Conservation (phyloP, 306 rosid genomes). For the Citrullus mucosospermus region DNA sequence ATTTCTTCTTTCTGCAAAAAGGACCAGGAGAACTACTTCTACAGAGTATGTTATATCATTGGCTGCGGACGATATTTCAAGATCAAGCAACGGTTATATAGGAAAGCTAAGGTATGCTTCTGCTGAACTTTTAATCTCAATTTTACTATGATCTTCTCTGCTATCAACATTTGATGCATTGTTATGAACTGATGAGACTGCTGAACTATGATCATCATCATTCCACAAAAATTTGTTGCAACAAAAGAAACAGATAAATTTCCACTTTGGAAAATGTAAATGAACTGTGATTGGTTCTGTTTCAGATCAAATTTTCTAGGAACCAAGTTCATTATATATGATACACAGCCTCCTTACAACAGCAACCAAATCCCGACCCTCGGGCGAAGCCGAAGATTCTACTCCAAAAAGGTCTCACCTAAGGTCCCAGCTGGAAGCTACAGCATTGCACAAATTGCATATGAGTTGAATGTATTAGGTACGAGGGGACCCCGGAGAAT, state of each 20-base stretch:
- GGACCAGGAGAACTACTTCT: constrained; percentile 70
- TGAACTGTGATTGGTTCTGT: neutral
- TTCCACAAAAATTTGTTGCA: neutral
- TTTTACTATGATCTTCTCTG: neutral
- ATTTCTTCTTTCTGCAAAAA: constrained; percentile 85
- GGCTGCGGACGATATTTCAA: constrained; percentile 73
- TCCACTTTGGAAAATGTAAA: neutral
- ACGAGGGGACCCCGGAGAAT: constrained; percentile 80
- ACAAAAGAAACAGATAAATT: neutral
- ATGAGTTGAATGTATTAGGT: constrained; percentile 78
- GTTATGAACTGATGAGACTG: neutral
- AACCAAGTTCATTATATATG: constrained; percentile 81
- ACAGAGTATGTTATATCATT: constrained; percentile 80
- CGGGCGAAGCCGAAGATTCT: constrained; percentile 69
- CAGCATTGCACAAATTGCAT: constrained; percentile 62
- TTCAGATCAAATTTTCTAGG: constrained; percentile 90
- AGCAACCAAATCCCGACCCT: constrained; percentile 43
- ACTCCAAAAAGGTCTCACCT: constrained; percentile 80
- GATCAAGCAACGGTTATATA: constrained; percentile 70
- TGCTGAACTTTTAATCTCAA: neutral
- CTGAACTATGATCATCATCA: neutral
- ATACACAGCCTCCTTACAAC: constrained; percentile 76
- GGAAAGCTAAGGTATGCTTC: constrained; percentile 66
- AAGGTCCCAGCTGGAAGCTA: constrained; percentile 78
- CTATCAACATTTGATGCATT: neutral